Base-by-base conservation (phyloP, 2,329 filamentous ascomycete genomes). In the Xylaria sp. region DNA sequence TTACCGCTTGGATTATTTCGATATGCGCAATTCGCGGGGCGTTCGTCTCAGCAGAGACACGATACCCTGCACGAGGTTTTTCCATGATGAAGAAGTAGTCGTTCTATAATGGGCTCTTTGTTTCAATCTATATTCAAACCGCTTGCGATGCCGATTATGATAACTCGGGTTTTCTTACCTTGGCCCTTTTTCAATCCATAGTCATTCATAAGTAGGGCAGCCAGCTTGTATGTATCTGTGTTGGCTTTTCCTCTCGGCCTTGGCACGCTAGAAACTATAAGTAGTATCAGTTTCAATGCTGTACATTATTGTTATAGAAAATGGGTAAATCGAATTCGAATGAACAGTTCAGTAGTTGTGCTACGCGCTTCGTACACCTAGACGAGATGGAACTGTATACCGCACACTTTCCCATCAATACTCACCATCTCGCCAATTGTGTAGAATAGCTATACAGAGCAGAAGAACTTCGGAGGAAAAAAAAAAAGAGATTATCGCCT, bases 71-170 rank as follows among this genome's bases (percentile, higher is more conserved):
- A 55, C 5, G 17, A 42, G 31, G 19, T n/a, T 15, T 9, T 31
- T 17, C n/a, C 28, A 46, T 38, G 37, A 38, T 31, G 28, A 46
- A 17, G 42, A 45, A 28, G 47, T n/a, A n/a, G n/a, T 33, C 12
- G 35, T 42, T 45, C 42, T 52, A 45, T n/a, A 35, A 51, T 47
- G 42, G 35, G 9, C 40, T 35, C 43, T 53, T 37, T 33, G 8
- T 38, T 50, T 19, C 35, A 4, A 23, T 35, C 46, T 28, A 40
- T 5, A 5, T 33, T 15, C 11, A 8, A 43, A 49, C n/a, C 47
- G 19, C 51, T n/a, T 19, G 31, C 43, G 45, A 64, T 54, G 37
- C 54, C 43, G 50, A 35, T 25, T 33, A 61, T 40, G 61, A 64
- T 7, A 31, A 31, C 28, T 15, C 42, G 35, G 21, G 31, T 60